phyloP scores from a whole-genome alignment of 805 yeast genomes.

The Lipomyces orientalis region DNA sequence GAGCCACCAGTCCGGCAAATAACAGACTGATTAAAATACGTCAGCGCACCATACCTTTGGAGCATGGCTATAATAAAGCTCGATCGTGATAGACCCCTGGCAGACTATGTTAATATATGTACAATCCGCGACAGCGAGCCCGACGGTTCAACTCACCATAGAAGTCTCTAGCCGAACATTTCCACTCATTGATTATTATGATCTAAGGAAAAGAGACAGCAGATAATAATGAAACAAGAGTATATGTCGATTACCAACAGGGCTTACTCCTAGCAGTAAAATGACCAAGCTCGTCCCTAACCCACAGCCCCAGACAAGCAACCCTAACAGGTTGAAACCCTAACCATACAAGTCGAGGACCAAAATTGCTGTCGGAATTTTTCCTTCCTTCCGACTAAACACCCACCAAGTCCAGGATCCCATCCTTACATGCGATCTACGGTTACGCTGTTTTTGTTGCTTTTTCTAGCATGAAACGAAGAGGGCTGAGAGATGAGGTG shows the following conservation, averaged over 20 bases:
- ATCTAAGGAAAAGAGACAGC: not conserved
- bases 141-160: constrained; percentile 23
- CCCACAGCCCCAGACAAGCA: not conserved
- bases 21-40: not conserved
- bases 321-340: not conserved
- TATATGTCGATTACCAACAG: not conserved
- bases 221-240: not conserved
- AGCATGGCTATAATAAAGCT: constrained; percentile 42
- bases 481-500: constrained; percentile 13
- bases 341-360: not conserved
- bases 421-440: not conserved
- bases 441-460: not conserved
- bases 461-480: not conserved
- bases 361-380: not conserved
- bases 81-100: constrained; percentile 41
- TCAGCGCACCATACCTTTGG: constrained; percentile 37
- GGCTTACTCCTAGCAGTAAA: not conserved
- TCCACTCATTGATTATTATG: constrained; percentile 23
- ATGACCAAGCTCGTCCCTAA: not conserved
- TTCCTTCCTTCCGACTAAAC: not conserved
- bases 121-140: not conserved
- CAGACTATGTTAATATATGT: not conserved
- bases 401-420: not conserved
- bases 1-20: not conserved
- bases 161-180: constrained; percentile 33